Conservation (phyloP, 306 rosid species). For the Quercus gilva region DNA sequence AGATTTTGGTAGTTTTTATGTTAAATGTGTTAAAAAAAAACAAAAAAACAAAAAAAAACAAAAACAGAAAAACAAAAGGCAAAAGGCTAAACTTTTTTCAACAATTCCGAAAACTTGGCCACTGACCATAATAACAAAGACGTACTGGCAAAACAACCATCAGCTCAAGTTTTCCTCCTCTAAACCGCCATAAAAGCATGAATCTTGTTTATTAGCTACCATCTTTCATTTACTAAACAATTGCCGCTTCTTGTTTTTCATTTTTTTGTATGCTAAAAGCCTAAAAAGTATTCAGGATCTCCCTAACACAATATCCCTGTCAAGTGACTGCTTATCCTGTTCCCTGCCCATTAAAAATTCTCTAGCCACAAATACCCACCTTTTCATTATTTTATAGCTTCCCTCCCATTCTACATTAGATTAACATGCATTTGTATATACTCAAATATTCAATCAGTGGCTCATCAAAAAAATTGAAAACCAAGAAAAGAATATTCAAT, state of each 20-base stretch:
- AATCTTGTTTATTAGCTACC: no score
- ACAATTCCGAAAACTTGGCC: no score
- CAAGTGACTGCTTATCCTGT: background rate
- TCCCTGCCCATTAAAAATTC: background rate
- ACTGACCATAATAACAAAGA: no score
- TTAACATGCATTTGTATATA: background rate
- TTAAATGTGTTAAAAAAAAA: no score
- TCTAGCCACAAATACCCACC: background rate
- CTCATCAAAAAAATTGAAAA: background rate
- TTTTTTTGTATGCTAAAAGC: background rate
- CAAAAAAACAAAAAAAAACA: no score
- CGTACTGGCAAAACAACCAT: no score
- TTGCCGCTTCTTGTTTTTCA: background rate
- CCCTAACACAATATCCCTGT: background rate
- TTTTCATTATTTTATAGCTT: background rate
- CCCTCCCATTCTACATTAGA: background rate
- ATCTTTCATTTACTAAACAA: background rate
- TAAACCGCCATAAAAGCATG: no score
- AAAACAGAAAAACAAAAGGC: no score
- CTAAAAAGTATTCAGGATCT: background rate
- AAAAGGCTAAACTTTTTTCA: no score
- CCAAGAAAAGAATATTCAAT: background rate
- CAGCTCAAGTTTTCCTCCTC: no score
- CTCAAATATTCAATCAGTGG: conserved; percentile 11
- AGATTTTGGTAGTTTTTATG: no score